phyloP scores from a whole-genome alignment of 2,329 filamentous ascomycete genomes.

The Talaromyces sp. region DNA sequence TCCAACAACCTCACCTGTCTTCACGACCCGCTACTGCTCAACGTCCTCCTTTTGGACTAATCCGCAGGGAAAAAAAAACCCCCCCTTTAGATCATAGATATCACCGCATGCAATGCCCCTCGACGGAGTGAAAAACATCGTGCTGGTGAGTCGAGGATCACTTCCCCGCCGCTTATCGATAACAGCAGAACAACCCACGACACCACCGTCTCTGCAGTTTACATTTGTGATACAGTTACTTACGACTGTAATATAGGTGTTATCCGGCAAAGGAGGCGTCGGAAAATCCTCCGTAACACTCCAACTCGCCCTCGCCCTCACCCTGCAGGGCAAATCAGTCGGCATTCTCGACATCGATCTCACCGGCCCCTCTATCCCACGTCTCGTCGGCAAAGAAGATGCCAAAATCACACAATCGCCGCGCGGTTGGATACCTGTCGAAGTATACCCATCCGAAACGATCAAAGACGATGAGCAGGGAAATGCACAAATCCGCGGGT shows the following conservation, averaged over 20 bases:
- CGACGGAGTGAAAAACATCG: slow-evolving; percentile 43
- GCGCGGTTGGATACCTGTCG: slow-evolving; percentile 86
- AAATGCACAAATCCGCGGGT: slow-evolving; percentile 31
- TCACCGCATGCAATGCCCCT: slow-evolving; percentile 35
- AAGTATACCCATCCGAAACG: slow-evolving; percentile 64
- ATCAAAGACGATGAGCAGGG: slow-evolving; percentile 11
- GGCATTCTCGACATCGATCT: slow-evolving; percentile 95
- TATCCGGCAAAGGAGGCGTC: slow-evolving; percentile 96
- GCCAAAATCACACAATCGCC: slow-evolving; percentile 88
- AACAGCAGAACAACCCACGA: neutral
- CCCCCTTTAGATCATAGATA: neutral
- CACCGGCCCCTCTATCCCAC: slow-evolving; percentile 92
- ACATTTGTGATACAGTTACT: neutral
- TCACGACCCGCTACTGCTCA: neutral
- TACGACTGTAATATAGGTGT: slow-evolving; percentile 48
- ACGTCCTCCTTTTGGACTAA: neutral
- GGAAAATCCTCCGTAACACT: slow-evolving; percentile 98
- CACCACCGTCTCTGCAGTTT: no score
- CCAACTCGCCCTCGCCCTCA: slow-evolving; percentile 86
- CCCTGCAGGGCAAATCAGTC: slow-evolving; percentile 79
- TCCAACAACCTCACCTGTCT: slow-evolving; percentile 4
- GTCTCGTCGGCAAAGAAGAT: slow-evolving; percentile 85
- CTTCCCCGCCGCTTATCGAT: slow-evolving; percentile 28
- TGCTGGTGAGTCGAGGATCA: slow-evolving; percentile 34
- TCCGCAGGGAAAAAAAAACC: no score